Conservation (phyloP, 2,329 filamentous ascomycete genomes). For the Chrysoporthe puriensis region DNA sequence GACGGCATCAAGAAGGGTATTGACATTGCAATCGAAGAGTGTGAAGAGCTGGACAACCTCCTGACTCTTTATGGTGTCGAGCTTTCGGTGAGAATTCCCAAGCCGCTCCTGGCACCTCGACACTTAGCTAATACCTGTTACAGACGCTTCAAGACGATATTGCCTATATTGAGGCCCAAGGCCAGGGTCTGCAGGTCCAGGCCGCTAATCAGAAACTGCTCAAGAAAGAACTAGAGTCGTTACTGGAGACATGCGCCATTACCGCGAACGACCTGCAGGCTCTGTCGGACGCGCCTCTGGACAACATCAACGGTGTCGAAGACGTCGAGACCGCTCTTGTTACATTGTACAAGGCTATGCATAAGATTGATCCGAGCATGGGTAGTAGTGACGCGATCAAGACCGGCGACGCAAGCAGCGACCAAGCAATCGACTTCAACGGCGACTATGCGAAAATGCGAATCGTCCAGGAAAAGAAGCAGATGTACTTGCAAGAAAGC, state of each 20-base stretch:
- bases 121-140: slow-evolving; percentile 32
- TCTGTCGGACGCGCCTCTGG: slow-evolving; percentile 73
- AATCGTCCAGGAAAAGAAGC: slow-evolving; percentile 91
- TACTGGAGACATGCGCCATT: slow-evolving; percentile 92
- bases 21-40: slow-evolving; percentile 89
- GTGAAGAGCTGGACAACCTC: slow-evolving; percentile 93
- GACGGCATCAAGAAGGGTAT: slow-evolving; percentile 84
- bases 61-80: slow-evolving; percentile 95
- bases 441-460: slow-evolving; percentile 87
- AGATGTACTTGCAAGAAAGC: slow-evolving; percentile 81
- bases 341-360: slow-evolving; percentile 87
- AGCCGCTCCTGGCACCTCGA: neutral
- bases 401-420: slow-evolving; percentile 52
- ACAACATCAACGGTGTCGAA: slow-evolving; percentile 70
- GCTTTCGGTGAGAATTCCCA: slow-evolving; percentile 68
- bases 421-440: slow-evolving; percentile 59
- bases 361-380: slow-evolving; percentile 86
- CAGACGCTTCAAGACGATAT: slow-evolving; percentile 95
- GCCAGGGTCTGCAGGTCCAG: slow-evolving; percentile 94
- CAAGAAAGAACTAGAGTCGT: slow-evolving; percentile 82
- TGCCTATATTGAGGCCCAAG: slow-evolving; percentile 95
- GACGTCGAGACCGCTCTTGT: slow-evolving; percentile 79
- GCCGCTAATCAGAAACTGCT: slow-evolving; percentile 95
- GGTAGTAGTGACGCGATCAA: slow-evolving; percentile 55
- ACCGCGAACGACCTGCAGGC: slow-evolving; percentile 75